A percentile compares a stretch with the other conserved stretches of the same genome.
phyloP scores from a whole-genome alignment of 169 alveolate genomes.

The Plasmodium malariae region DNA sequence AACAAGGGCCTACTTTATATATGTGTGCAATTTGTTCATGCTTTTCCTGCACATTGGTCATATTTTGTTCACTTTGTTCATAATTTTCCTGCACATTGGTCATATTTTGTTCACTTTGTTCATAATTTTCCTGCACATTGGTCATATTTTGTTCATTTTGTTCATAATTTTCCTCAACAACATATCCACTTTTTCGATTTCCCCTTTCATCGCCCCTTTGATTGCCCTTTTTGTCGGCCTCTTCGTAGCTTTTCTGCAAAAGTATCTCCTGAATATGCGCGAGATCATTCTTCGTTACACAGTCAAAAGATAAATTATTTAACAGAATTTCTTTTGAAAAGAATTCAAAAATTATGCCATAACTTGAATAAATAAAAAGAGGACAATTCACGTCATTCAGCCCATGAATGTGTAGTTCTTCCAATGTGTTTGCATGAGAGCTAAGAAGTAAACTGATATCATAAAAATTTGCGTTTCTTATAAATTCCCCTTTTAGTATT shows the following conservation, averaged over 20 bases:
- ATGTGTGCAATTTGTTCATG: too few species aligned
- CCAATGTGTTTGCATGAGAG: conserved; percentile 29
- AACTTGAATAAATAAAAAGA: conserved; percentile 24
- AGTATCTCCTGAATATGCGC: conserved; percentile 18
- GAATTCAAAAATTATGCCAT: conserved; percentile 46
- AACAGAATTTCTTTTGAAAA: conserved; percentile 47
- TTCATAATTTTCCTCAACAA: too few species aligned
- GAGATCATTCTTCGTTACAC: conserved; percentile 10
- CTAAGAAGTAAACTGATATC: conserved; percentile 28
- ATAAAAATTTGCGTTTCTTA: conserved; percentile 34
- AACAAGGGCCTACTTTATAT: too few species aligned
- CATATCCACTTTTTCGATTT: neutral
- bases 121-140: too few species aligned
- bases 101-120: too few species aligned
- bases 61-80: too few species aligned
- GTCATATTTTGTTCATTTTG: too few species aligned
- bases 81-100: too few species aligned
- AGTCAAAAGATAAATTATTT: conserved; percentile 19
- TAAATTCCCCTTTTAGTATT: conserved; percentile 39
- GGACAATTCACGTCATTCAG: conserved; percentile 66
- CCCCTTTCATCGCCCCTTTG: too few species aligned
- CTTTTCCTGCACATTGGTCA: too few species aligned
- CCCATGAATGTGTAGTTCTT: conserved; percentile 44
- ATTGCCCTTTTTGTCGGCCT: neutral
- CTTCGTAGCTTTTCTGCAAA: neutral